Conservation (phyloP, 2,329 filamentous ascomycete genomes). For the Aureobasidium lini region DNA sequence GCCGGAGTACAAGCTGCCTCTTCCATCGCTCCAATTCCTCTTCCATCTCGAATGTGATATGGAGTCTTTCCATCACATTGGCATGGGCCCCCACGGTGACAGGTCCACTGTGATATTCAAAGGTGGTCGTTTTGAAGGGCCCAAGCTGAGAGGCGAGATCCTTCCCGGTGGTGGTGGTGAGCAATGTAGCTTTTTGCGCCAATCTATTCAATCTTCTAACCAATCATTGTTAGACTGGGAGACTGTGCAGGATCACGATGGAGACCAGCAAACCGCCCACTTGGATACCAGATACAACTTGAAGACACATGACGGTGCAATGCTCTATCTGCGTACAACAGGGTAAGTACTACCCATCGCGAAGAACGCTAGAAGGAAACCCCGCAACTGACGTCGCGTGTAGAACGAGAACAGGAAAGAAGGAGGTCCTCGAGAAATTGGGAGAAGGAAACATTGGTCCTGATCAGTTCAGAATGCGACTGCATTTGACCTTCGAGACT, state of each 20-base stretch:
- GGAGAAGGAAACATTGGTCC: slow-evolving; percentile 20
- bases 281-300: slow-evolving; percentile 25
- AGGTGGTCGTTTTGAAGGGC: slow-evolving; percentile 21
- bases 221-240: slow-evolving; percentile 18
- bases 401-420: slow-evolving; percentile 21
- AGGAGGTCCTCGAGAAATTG: slow-evolving; percentile 20
- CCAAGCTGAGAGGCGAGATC: slow-evolving; percentile 18
- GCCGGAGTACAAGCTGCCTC: slow-evolving; percentile 19
- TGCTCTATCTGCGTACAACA: slow-evolving; percentile 23
- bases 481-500: slow-evolving; percentile 24
- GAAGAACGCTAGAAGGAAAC: not conserved
- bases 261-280: slow-evolving; percentile 23
- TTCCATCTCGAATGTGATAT: slow-evolving; percentile 23
- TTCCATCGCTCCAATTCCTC: slow-evolving; percentile 19
- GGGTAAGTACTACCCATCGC: slow-evolving; percentile 12
- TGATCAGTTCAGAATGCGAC: slow-evolving; percentile 24
- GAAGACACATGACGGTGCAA: slow-evolving; percentile 23
- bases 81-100: slow-evolving; percentile 19
- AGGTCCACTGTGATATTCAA: slow-evolving; percentile 22
- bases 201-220: not conserved
- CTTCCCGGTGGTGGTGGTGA: slow-evolving; percentile 20
- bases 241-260: slow-evolving; percentile 19
- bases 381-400: not conserved
- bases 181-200: not conserved
- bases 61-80: slow-evolving; percentile 20